phyloP scores from a whole-genome alignment of 768 basidiomycete species.

The Multifurca ochricompacta region DNA sequence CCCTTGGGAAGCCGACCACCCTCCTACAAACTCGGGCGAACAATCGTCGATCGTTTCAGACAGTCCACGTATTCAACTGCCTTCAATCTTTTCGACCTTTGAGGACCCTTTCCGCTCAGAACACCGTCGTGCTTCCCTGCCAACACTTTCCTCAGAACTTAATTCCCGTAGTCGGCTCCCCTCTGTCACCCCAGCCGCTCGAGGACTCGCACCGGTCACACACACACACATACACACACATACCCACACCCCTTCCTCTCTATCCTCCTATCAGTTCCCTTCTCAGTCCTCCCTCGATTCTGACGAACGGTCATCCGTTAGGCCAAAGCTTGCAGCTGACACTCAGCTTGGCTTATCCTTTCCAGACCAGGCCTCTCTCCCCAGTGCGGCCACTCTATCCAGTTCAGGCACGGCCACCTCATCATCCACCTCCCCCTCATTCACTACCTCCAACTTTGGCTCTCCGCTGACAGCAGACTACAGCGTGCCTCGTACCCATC shows the following conservation, averaged over 20 bases:
- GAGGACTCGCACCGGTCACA: slow-evolving; percentile 20
- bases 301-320: slow-evolving; percentile 32
- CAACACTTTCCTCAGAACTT: slow-evolving; percentile 46
- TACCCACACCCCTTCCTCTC: slow-evolving; percentile 25
- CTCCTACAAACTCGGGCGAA: slow-evolving; percentile 23
- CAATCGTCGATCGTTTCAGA: slow-evolving; percentile 37
- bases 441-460: slow-evolving; percentile 23
- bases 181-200: slow-evolving; percentile 39
- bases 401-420: slow-evolving; percentile 17
- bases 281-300: slow-evolving; percentile 33
- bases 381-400: slow-evolving; percentile 37
- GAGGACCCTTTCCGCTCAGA: slow-evolving; percentile 51
- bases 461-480: slow-evolving; percentile 41
- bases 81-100: slow-evolving; percentile 65
- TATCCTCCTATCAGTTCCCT: slow-evolving; percentile 53
- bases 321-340: slow-evolving; percentile 45
- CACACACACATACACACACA: no score
- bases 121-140: slow-evolving; percentile 55
- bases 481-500: slow-evolving; percentile 54
- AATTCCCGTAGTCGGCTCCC: slow-evolving; percentile 46
- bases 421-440: slow-evolving; percentile 21
- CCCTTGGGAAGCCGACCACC: slow-evolving; percentile 23
- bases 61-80: slow-evolving; percentile 54
- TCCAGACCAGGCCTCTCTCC: slow-evolving; percentile 42
- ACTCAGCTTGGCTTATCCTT: slow-evolving; percentile 40